Conservation (phyloP, 2,329 filamentous ascomycete species). For the Alternaria sp. region DNA sequence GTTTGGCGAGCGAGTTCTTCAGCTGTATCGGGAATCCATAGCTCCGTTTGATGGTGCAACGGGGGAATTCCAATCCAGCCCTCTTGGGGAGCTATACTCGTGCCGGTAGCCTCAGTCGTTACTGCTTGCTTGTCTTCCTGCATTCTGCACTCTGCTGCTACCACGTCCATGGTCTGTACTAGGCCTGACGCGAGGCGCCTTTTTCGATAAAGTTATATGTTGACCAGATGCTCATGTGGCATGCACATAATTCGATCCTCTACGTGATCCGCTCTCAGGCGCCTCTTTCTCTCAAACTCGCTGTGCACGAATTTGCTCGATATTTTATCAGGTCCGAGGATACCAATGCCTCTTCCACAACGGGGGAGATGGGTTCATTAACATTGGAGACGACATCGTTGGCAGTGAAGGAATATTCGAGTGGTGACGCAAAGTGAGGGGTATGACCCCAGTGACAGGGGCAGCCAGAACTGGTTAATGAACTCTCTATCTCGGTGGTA, state of each 20-base stretch:
- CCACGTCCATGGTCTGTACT: neutral
- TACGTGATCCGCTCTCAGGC: neutral
- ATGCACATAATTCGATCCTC: too few relatives aligned
- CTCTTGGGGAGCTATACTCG: neutral
- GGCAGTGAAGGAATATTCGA: neutral
- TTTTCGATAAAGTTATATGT: neutral
- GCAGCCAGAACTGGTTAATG: neutral
- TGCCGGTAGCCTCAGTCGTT: neutral
- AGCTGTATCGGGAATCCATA: neutral
- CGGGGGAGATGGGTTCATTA: neutral
- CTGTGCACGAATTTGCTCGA: neutral
- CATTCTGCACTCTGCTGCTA: neutral
- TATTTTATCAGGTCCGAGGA: neutral
- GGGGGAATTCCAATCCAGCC: neutral
- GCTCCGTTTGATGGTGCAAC: neutral
- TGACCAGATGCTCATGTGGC: neutral
- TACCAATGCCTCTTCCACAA: neutral
- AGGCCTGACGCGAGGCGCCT: neutral
- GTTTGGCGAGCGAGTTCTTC: neutral
- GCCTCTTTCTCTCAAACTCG: neutral
- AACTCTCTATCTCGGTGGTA: neutral
- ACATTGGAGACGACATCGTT: neutral
- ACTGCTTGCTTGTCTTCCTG: neutral
- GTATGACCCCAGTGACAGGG: neutral
- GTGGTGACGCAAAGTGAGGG: conserved; percentile 3